phyloP scores from a whole-genome alignment of 331 rosid species.

The Phaseolus coccineus region DNA sequence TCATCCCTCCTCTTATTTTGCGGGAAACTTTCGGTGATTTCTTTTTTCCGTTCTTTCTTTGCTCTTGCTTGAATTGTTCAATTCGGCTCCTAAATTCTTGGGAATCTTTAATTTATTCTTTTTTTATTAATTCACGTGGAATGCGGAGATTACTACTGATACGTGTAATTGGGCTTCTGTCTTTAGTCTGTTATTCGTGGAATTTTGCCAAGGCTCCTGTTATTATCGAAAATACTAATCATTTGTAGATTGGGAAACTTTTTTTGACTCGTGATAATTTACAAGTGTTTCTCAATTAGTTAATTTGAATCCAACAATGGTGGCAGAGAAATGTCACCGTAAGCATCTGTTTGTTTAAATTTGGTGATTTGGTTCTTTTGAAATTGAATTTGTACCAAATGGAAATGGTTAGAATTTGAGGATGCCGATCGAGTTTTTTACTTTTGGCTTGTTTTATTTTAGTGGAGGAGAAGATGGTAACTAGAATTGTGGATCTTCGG shows the following conservation, averaged over 20 bases:
- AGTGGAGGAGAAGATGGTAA: constrained; percentile 65
- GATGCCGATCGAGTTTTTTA: not conserved
- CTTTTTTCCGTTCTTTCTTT: not conserved
- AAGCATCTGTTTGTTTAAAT: constrained; percentile 7
- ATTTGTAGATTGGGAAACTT: not conserved
- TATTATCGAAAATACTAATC: constrained; percentile 5
- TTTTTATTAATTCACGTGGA: not conserved
- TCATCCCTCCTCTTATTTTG: constrained; percentile 32
- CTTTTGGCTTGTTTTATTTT: constrained; percentile 4
- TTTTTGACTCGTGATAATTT: not conserved
- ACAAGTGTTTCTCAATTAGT: not conserved
- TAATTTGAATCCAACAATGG: constrained; percentile 40
- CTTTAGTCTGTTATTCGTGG: not conserved
- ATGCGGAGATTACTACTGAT: constrained; percentile 19
- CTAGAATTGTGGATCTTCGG: constrained; percentile 79
- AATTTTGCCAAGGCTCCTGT: not conserved
- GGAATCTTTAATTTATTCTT: not conserved
- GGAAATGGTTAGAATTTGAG: constrained; percentile 9
- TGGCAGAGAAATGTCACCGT: constrained; percentile 32
- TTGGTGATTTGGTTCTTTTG: constrained; percentile 32
- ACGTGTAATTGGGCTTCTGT: constrained; percentile 1
- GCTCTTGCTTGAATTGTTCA: constrained; percentile 34
- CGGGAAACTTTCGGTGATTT: constrained; percentile 6
- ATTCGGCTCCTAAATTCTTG: constrained; percentile 30
- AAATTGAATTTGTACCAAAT: not conserved